phyloP scores from a whole-genome alignment of 768 basidiomycete genomes.

The Lactarius hengduanensis region DNA sequence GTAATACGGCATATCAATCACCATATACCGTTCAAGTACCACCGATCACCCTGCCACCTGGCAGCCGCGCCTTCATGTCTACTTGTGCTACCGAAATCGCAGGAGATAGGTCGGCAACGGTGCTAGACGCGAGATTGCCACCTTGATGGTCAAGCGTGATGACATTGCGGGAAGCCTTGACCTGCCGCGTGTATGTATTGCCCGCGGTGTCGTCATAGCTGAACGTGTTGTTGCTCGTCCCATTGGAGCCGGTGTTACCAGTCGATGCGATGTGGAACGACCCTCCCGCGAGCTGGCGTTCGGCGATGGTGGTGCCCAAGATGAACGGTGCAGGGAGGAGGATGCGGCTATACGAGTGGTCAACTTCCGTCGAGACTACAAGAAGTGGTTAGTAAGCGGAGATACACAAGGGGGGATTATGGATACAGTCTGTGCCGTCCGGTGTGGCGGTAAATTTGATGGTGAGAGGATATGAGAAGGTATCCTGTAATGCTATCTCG shows the following conservation, averaged over 20 bases:
- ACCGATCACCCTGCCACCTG: slow-evolving; percentile 34
- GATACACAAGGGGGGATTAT: neutral
- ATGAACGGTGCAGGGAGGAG: slow-evolving; percentile 59
- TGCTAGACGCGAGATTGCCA: slow-evolving; percentile 45
- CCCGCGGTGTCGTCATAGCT: slow-evolving; percentile 53
- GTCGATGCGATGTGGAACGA: slow-evolving; percentile 46
- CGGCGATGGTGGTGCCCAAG: slow-evolving; percentile 53
- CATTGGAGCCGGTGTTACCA: slow-evolving; percentile 57
- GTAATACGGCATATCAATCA: slow-evolving; percentile 19
- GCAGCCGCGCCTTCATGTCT: slow-evolving; percentile 37
- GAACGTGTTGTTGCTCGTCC: slow-evolving; percentile 69
- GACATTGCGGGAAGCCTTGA: slow-evolving; percentile 58
- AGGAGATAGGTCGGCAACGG: slow-evolving; percentile 10
- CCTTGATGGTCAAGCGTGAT: slow-evolving; percentile 59
- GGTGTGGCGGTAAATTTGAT: slow-evolving; percentile 35
- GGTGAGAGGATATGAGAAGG: slow-evolving; percentile 48
- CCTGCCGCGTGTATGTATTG: slow-evolving; percentile 38
- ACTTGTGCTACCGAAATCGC: slow-evolving; percentile 1
- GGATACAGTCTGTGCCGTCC: slow-evolving; percentile 38
- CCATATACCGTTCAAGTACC: neutral
- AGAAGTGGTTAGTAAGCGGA: neutral
- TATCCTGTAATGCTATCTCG: slow-evolving; percentile 43
- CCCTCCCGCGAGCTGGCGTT: slow-evolving; percentile 58
- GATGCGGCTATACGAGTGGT: slow-evolving; percentile 67
- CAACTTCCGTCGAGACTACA: slow-evolving; percentile 52